Evolutionary conservation across 768 basidiomycete genomes (phyloP).

Genomic region (Pulveroboletus sp.): DNA sequence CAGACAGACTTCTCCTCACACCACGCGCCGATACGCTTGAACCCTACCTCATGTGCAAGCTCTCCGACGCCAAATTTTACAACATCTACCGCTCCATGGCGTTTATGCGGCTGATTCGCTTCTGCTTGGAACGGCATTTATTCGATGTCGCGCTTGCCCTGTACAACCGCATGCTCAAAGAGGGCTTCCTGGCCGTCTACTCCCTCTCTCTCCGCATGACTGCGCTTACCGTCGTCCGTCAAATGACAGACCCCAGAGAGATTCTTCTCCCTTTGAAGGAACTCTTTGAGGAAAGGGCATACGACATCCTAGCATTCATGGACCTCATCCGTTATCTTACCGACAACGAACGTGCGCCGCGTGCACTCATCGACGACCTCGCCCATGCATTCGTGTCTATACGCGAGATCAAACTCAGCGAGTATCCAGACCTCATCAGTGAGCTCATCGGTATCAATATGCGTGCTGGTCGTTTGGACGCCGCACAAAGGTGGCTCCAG

Average conservation of each 20-base stretch:
- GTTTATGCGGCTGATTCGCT: constrained; percentile 37
- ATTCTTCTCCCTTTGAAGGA: constrained; percentile 1
- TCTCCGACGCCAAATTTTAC: constrained; percentile 24
- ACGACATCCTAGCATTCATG: constrained; percentile 22
- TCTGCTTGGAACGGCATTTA: constrained; percentile 37
- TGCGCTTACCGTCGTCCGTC: constrained; percentile 26
- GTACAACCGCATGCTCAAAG: constrained; percentile 39
- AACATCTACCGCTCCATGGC: constrained; percentile 27
- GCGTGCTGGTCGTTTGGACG: constrained; percentile 29
- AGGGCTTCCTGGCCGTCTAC: constrained; percentile 35
- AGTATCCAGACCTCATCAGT: constrained; percentile 32
- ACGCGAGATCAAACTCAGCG: constrained; percentile 18
- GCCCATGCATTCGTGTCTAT: constrained; percentile 19
- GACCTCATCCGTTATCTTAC: constrained; percentile 24
- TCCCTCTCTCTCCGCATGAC: constrained; percentile 40
- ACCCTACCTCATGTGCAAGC: constrained; percentile 18
- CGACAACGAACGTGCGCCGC: constrained; percentile 11
- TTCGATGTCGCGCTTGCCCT: constrained; percentile 38
- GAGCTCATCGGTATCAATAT: constrained; percentile 36
- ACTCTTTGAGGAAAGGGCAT: constrained; percentile 12
- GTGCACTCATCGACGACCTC: constrained; percentile 18
- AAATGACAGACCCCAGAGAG: not conserved
- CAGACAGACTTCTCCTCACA: constrained; percentile 26
- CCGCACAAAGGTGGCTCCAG: constrained; percentile 28
- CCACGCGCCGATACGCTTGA: constrained; percentile 17